A percentile compares a stretch with the other conserved stretches of the same genome.
phyloP scores from a whole-genome alignment of 257 asterid genomes.

The Rhazya stricta region DNA sequence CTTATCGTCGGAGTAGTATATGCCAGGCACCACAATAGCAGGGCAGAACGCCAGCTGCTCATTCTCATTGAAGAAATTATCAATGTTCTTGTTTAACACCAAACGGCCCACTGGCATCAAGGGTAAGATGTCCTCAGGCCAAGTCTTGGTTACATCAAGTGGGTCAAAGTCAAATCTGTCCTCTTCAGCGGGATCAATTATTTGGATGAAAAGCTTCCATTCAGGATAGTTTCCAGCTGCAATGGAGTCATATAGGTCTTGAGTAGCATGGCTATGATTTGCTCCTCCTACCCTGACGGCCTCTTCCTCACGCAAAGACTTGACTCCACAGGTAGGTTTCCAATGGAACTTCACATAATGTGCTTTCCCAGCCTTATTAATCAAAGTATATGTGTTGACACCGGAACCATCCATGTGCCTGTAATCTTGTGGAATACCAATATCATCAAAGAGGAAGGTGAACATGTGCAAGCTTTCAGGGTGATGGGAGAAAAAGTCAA shows the following conservation, averaged over 20 bases:
- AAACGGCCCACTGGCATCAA: slow-evolving; percentile 37
- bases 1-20: slow-evolving; percentile 31
- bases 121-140: slow-evolving; percentile 42
- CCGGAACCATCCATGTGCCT: slow-evolving; percentile 39
- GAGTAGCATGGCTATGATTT: slow-evolving; percentile 41
- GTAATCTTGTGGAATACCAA: slow-evolving; percentile 40
- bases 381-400: slow-evolving; percentile 32
- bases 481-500: slow-evolving; percentile 37
- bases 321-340: slow-evolving; percentile 39
- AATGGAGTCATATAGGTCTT: slow-evolving; percentile 36
- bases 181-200: slow-evolving; percentile 27
- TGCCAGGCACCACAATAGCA: slow-evolving; percentile 33
- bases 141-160: slow-evolving; percentile 38
- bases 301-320: slow-evolving; percentile 32
- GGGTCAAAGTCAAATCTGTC: slow-evolving; percentile 34
- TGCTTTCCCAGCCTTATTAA: slow-evolving; percentile 33
- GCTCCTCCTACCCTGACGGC: slow-evolving; percentile 30
- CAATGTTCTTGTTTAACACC: slow-evolving; percentile 35
- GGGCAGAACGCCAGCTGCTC: slow-evolving; percentile 41
- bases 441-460: slow-evolving; percentile 35
- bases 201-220: slow-evolving; percentile 39
- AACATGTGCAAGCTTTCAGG: slow-evolving; percentile 41
- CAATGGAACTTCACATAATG: slow-evolving; percentile 35
- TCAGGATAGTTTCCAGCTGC: slow-evolving; percentile 40
- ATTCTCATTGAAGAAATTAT: slow-evolving; percentile 35